phyloP scores from a whole-genome alignment of 2,329 filamentous ascomycete genomes.

The Tolypocladium album region DNA sequence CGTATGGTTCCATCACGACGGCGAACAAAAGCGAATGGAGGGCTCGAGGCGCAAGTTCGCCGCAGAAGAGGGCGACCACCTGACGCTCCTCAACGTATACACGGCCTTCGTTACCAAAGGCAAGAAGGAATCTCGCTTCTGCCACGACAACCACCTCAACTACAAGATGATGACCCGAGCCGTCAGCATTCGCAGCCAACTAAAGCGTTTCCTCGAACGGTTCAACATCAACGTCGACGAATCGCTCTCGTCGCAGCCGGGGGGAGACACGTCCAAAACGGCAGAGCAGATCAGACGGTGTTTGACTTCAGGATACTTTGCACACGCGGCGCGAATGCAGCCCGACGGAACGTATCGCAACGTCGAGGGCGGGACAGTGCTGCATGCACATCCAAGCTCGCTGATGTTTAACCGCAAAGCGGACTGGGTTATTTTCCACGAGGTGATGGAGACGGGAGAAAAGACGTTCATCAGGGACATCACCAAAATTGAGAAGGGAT shows the following conservation, averaged over 20 bases:
- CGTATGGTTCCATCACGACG: constrained; percentile 74
- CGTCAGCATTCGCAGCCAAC: constrained; percentile 75
- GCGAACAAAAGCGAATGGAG: constrained; percentile 65
- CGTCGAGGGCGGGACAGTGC: constrained; percentile 64
- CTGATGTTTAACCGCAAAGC: constrained; percentile 95
- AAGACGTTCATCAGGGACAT: constrained; percentile 89
- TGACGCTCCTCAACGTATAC: constrained; percentile 90
- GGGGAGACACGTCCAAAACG: constrained; percentile 23
- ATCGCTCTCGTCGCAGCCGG: constrained; percentile 30
- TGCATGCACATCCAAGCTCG: constrained; percentile 85
- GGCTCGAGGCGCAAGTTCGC: constrained; percentile 71
- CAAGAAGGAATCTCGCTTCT: constrained; percentile 76
- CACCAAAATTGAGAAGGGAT: constrained; percentile 88
- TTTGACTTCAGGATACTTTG: constrained; percentile 83
- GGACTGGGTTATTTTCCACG: constrained; percentile 93
- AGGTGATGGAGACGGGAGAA: constrained; percentile 77
- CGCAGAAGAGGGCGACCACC: constrained; percentile 84
- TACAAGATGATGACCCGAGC: constrained; percentile 75
- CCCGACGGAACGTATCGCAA: constrained; percentile 82
- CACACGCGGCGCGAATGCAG: constrained; percentile 89
- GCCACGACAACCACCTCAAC: constrained; percentile 76
- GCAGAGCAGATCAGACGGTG: constrained; percentile 73
- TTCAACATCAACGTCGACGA: constrained; percentile 67
- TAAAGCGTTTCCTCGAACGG: constrained; percentile 77
- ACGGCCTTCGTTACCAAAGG: constrained; percentile 77